Evolutionary conservation across 306 rosid species (phyloP), one percentile per base, ranked within the genome.

Genomic region (Argentina anserina): DNA sequence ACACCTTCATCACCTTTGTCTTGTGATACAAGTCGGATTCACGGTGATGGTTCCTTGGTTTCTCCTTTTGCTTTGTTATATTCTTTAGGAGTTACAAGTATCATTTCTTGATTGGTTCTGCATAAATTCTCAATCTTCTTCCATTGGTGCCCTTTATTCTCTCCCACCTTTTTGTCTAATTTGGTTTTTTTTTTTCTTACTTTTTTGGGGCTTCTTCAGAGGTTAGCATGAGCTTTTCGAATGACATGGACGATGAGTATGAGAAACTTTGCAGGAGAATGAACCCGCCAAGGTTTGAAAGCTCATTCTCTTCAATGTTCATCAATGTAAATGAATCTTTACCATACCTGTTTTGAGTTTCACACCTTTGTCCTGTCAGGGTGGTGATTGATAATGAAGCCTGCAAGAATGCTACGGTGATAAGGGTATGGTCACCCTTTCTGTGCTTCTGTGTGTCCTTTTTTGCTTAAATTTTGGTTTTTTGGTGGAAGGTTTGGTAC

Each of bases 381-480:
- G 98, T 90, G 85, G 98, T 90, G 41, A 93, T 93, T 76, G 98
- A 90, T 78, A 93, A 93, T 71, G 96, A 87, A 67, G 56, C 93
- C 79, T 81, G 89, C 86, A 82, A 90, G 83, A 88, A 87, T 76
- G 93, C 96, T 65, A 87, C 98, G 29, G 98, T 93, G 20, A 89
- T 93, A 79, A 72, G 93, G 88, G 98, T 90, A 86, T 72, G 72
- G 1, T 34, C 70, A 36, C 67, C 13, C 23, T 13, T 70, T 67
- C 61, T 53, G 50, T 36, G 21, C 43, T 49, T 18, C 28, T n/a
- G 11, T 41, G 34, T 36, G 65, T 65, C 77, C 66, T 29, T 43
- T 65, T 59, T 65, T 20, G 62, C 45, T 23, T 50, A 2, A 46
- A 39, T 76, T 75, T 67, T 55, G 60, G 72, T 25, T 43, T 12